A percentile compares a stretch with the other conserved stretches of the same genome.
phyloP scores from a whole-genome alignment of 495 filamentous ascomycete genomes.

The Talaromyces wortmannii region DNA sequence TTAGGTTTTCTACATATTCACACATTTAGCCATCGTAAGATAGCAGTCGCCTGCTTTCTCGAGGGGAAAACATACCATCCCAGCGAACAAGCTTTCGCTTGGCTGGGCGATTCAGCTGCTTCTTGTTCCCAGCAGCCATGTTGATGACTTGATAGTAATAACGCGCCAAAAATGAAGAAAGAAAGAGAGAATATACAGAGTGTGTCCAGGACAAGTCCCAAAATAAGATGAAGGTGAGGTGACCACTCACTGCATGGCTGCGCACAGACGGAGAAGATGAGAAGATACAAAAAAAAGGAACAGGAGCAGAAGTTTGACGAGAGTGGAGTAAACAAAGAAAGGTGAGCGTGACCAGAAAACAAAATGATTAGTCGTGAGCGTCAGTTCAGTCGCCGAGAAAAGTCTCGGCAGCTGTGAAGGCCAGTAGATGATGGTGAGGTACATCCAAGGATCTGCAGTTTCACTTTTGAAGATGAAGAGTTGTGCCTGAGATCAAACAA shows the following conservation, averaged over 20 bases:
- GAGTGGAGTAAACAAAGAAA: background rate
- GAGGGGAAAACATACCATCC: slow-evolving; percentile 26
- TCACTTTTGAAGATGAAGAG: background rate
- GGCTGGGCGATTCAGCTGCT: slow-evolving; percentile 12
- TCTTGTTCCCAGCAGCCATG: slow-evolving; percentile 4
- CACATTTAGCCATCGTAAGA: slow-evolving; percentile 4
- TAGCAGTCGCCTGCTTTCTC: background rate
- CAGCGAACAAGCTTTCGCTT: slow-evolving; percentile 38
- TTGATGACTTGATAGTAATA: background rate
- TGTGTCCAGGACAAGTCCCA: background rate
- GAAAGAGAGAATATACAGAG: background rate
- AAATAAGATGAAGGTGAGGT: background rate
- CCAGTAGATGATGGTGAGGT: background rate
- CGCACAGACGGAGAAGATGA: background rate
- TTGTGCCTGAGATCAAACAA: background rate
- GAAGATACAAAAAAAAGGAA: background rate
- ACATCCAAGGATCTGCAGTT: background rate
- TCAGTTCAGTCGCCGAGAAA: background rate
- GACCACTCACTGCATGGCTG: too few relatives aligned
- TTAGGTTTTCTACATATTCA: slow-evolving; percentile 23
- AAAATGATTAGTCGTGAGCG: background rate
- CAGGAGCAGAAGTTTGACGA: too few relatives aligned
- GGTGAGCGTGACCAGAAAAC: background rate
- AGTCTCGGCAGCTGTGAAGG: background rate
- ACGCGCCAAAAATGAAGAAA: background rate